Base-by-base conservation (phyloP, 2,329 filamentous ascomycete genomes). In the Neofusicoccum sp. region DNA sequence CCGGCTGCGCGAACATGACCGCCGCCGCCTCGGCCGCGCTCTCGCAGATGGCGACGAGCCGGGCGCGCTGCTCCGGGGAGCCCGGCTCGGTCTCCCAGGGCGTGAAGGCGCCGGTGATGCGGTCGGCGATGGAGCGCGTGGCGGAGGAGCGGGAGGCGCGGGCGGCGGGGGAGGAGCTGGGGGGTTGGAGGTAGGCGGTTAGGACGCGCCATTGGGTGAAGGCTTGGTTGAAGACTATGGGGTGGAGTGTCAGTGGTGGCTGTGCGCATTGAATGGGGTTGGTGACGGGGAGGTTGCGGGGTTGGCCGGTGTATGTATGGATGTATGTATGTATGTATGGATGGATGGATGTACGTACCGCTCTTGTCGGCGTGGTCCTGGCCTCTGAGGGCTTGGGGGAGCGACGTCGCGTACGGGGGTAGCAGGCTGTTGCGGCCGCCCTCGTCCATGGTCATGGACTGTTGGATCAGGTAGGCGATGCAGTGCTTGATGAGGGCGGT, bases 181-280 rank as follows among this genome's bases (percentile, higher is more conserved):
- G 1, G 9, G 51, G 51, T 12, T 56, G 51, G 3, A 56, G 51
- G 51, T 56, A 43, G 8, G 51, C 26, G n/a, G 51, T 56, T 1
- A 56, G 51, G 38, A 56, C 51, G 51, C 51, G 51, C 51, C 51
- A 56, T 14, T 56, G 51, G 6, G 51, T 31, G 51, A 56, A 56
- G 38, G 51, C 51, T 56, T 56, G 36, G 51, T 43, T 28, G n/a
- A 56, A 56, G n/a, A 16, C 51, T 56, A 14, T 14, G 16, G 38
- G n/a, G 20, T 44, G 20, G 20, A 20, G 20, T 20, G 20, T 20
- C 20, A 20, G 20, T 20, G n/a, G n/a, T n/a, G n/a, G n/a, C n/a
- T n/a, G n/a, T n/a, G n/a, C n/a, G n/a, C n/a, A n/a, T n/a, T n/a
- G n/a, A n/a, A n/a, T n/a, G 20, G 20, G 20, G 20, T 20, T 20